phyloP scores from a whole-genome alignment of 2,329 filamentous ascomycete genomes.

The Ceratocystis smalleyi region DNA sequence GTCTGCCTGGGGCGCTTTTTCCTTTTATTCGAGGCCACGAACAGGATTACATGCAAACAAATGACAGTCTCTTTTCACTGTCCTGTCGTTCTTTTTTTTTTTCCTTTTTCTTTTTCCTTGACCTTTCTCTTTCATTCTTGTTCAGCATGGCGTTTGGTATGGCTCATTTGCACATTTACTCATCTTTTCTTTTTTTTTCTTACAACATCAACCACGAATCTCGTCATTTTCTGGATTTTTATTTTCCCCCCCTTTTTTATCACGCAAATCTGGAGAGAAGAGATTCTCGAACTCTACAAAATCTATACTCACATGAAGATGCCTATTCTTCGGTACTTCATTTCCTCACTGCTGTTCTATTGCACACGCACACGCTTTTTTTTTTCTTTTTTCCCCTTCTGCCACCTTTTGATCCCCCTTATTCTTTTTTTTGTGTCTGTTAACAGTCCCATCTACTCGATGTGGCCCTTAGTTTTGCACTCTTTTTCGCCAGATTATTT shows the following conservation, averaged over 20 bases:
- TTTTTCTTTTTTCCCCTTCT: not conserved
- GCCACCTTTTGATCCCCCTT: not conserved
- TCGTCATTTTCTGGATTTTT: not conserved
- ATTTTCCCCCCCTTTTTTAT: conserved; percentile 1
- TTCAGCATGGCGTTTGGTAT: conserved; percentile 15
- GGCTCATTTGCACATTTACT: conserved; percentile 7
- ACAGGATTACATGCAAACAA: not conserved
- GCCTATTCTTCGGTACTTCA: conserved; percentile 3
- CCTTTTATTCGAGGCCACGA: not conserved
- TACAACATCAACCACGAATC: not conserved
- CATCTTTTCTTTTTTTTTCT: conserved; percentile 9
- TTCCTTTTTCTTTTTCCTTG: not conserved
- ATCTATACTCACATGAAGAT: not conserved
- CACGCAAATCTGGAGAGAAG: not conserved
- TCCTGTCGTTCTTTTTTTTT: not conserved
- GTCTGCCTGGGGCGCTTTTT: not conserved
- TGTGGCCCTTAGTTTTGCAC: not conserved
- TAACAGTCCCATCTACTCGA: not conserved
- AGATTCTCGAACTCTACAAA: conserved; percentile 4
- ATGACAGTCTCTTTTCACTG: not conserved
- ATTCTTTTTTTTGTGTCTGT: not conserved
- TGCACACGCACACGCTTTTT: conserved; percentile 1
- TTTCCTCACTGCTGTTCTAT: conserved; percentile 2
- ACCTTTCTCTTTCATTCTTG: conserved; percentile 5
- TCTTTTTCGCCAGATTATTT: not conserved